A percentile compares a stretch with the other conserved stretches of the same genome.
Conservation (phyloP, 2,329 filamentous ascomycete genomes). For the Apiospora malaysiana region DNA sequence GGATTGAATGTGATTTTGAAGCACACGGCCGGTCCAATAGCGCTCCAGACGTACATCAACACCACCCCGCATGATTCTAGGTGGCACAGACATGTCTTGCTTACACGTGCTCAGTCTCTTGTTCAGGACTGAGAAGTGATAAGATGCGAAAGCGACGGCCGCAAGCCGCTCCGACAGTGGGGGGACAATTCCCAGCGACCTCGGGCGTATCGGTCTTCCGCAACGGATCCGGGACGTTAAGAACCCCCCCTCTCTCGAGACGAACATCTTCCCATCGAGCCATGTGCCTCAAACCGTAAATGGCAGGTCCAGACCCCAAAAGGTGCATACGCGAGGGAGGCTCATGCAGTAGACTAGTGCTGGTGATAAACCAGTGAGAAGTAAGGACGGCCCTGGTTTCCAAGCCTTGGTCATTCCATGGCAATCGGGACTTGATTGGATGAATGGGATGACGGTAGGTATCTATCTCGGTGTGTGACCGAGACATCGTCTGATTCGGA, state of each 20-base stretch:
- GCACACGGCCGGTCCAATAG: not conserved
- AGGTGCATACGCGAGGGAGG: not conserved
- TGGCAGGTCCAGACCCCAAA: slow-evolving; percentile 10
- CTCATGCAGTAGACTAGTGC: not conserved
- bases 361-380: not conserved
- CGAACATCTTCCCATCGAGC: not conserved
- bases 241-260: not conserved
- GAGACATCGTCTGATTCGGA: not conserved
- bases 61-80: not conserved
- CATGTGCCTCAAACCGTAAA: not conserved
- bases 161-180: not conserved
- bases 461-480: not conserved
- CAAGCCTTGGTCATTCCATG: slow-evolving; percentile 16
- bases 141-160: not conserved
- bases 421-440: not conserved
- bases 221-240: not conserved
- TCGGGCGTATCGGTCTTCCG: slow-evolving; percentile 11
- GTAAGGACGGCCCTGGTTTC: not conserved
- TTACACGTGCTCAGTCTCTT: not conserved
- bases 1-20: not conserved
- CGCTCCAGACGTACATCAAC: not conserved
- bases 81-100: not conserved
- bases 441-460: not conserved
- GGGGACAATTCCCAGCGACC: not conserved
- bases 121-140: not conserved